A percentile compares a stretch with the other conserved stretches of the same genome.
phyloP scores from a whole-genome alignment of 768 basidiomycete species.

The Paxillus ammoniavirescens region DNA sequence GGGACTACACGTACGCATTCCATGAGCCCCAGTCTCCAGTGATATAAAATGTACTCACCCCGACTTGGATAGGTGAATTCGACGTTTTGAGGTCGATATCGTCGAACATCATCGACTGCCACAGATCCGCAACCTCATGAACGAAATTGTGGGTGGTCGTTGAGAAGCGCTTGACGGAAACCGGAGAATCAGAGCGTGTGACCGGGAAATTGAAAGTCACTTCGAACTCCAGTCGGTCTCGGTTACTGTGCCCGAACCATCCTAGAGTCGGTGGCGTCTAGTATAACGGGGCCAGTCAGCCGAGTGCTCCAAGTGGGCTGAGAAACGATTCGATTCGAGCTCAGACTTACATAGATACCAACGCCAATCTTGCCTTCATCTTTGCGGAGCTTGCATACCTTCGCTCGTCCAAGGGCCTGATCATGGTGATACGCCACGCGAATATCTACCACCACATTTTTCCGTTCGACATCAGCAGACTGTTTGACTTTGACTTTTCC shows the following conservation, averaged over 20 bases:
- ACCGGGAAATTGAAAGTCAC: conserved; percentile 32
- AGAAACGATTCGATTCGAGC: not conserved
- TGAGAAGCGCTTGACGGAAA: conserved; percentile 28
- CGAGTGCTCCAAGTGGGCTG: not conserved
- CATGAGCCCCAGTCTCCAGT: not conserved
- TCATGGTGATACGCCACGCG: conserved; percentile 26
- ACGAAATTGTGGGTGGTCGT: conserved; percentile 29
- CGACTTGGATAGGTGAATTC: conserved; percentile 25
- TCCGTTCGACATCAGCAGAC: conserved; percentile 1
- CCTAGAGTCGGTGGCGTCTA: conserved; percentile 19
- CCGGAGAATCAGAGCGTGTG: conserved; percentile 3
- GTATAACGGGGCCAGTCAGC: not conserved
- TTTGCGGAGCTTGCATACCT: conserved; percentile 31
- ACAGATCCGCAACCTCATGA: conserved; percentile 28
- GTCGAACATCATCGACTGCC: conserved; percentile 27
- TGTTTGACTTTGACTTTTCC: conserved; percentile 23
- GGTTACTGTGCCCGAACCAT: not conserved
- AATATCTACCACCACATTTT: conserved; percentile 29
- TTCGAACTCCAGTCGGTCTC: conserved; percentile 24
- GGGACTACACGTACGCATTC: conserved; percentile 23
- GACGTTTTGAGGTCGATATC: conserved; percentile 19
- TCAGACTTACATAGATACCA: conserved; percentile 36
- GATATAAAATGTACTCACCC: conserved; percentile 21
- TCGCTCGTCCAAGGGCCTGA: conserved; percentile 24
- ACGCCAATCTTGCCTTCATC: conserved; percentile 30